phyloP scores from a whole-genome alignment of 2,329 filamentous ascomycete genomes.

The Epichloe scottii region DNA sequence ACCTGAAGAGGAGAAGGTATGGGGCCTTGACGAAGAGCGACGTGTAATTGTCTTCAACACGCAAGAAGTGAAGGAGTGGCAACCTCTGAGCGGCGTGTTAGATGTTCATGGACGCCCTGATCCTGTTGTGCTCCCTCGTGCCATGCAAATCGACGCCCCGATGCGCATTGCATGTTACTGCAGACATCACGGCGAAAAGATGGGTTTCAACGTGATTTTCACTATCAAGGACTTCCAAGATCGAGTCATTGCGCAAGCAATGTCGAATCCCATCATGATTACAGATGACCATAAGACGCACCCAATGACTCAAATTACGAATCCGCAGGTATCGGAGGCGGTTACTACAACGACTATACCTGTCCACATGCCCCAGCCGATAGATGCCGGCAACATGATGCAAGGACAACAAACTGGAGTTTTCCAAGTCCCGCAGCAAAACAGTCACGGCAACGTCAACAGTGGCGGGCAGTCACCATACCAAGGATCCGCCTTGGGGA shows the following conservation, averaged over 20 bases:
- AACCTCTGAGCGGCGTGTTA: constrained; percentile 43
- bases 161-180: constrained; percentile 98
- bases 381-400: constrained; percentile 22
- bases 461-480: constrained; percentile 31
- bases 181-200: constrained; percentile 85
- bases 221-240: constrained; percentile 76
- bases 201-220: constrained; percentile 86
- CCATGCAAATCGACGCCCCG: constrained; percentile 69
- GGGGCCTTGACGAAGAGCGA: constrained; percentile 67
- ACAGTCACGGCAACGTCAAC: constrained; percentile 49
- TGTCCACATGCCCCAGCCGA: constrained; percentile 7
- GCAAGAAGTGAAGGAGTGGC: constrained; percentile 75
- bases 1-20: constrained; percentile 80
- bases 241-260: constrained; percentile 67
- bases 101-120: constrained; percentile 30
- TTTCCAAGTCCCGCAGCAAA: constrained; percentile 41
- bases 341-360: constrained; percentile 13
- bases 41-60: constrained; percentile 88
- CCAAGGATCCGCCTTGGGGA: constrained; percentile 18
- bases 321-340: constrained; percentile 17
- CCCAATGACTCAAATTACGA: constrained; percentile 17
- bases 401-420: constrained; percentile 20
- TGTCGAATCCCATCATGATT: constrained; percentile 86
- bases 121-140: constrained; percentile 38
- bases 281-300: constrained; percentile 97